Evolutionary conservation across 345 rosid species (phyloP), one percentile per base, ranked within the genome.

Genomic region (Raphanus sativus): DNA sequence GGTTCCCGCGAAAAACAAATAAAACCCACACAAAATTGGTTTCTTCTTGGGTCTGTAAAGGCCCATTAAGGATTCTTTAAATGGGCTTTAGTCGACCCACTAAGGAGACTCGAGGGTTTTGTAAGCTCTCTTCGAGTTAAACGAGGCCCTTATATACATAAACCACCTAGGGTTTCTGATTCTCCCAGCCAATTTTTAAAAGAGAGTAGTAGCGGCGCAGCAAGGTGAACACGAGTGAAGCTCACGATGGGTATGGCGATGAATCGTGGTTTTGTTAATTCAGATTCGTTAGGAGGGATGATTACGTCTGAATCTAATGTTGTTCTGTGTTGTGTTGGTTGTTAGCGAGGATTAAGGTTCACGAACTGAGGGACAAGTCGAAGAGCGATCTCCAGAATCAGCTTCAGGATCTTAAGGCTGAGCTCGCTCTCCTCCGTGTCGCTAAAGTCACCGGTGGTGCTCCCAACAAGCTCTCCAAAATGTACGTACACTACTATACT

Each of bases 401-500:
- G 77, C 69, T 86, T 30, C 82, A 86, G 80, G 89, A 86, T 21
- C 82, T 86, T 5, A 86, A 86, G 25, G 86, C 89, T 8, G 89
- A 86, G 79, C 87, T 86, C 61, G 83, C 89, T 56, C 89, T 84
- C 54, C 89, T 86, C 69, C 89, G 89, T 58, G 89, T 86, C 64
- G 87, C 89, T 8, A 86, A 86, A 67, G 89, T 86, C 68, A 84
- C 89, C 40, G 89, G 89, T 21, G 89, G 89, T 55, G 89, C 89
- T 16, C 87, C 89, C 40, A 86, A 86, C 84, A 86, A 86, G 82
- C 89, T 86, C 62, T 86, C 89, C 36, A 86, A 86, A 73, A 86
- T 86, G 88, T 83, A 80, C 6, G 32, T 64, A 0, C 4, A 4
- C 13, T 4, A 8, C 0, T 48, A 5, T 66, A 21, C 10, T 29